These are phyloP conservation scores for Fusarium denticulatum DNA, from an alignment of 2,329 filamentous ascomycete species.

Conservation along the genomic window DNA sequence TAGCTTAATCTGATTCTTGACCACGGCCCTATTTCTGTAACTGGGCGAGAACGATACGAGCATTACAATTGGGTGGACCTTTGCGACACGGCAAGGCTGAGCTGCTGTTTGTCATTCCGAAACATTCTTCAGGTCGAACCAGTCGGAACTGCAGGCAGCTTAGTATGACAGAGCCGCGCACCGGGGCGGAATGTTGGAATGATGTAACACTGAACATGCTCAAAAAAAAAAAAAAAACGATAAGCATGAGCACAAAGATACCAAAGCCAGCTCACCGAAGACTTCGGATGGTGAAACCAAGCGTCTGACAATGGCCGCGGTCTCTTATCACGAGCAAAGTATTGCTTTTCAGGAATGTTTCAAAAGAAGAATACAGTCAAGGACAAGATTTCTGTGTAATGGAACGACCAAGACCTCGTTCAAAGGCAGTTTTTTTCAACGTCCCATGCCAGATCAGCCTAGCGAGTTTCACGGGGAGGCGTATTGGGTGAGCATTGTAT, in stretches of 20 bases:
- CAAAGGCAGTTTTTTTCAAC: slow-evolving; percentile 10
- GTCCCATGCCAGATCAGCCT: slow-evolving; percentile 2
- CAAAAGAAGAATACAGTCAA: background rate
- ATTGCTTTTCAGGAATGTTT: background rate
- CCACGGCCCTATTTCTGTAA: background rate
- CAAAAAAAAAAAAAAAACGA: background rate
- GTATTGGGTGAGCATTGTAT: slow-evolving; percentile 5
- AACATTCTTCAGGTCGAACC: background rate
- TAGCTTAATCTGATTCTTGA: slow-evolving; percentile 10
- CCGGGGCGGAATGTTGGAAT: slow-evolving; percentile 10
- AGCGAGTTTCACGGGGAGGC: background rate
- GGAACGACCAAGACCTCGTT: slow-evolving; percentile 13
- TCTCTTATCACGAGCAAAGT: slow-evolving; percentile 15
- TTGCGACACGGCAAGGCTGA: slow-evolving; percentile 27
- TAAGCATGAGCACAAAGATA: slow-evolving; percentile 10
- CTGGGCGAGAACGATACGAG: background rate
- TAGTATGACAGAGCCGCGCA: slow-evolving; percentile 22
- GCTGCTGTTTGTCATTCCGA: slow-evolving; percentile 12
- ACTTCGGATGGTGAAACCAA: slow-evolving; percentile 36
- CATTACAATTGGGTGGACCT: background rate
- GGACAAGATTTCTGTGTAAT: slow-evolving; percentile 19
- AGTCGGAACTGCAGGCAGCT: slow-evolving; percentile 20
- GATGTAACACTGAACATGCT: slow-evolving; percentile 14
- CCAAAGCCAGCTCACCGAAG: slow-evolving; percentile 22
- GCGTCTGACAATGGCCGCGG: slow-evolving; percentile 28